A percentile compares a stretch with the other conserved stretches of the same genome.
Evolutionary conservation across 495 filamentous ascomycete genomes (phyloP).

Genomic region (Penicillium samsonianum): DNA sequence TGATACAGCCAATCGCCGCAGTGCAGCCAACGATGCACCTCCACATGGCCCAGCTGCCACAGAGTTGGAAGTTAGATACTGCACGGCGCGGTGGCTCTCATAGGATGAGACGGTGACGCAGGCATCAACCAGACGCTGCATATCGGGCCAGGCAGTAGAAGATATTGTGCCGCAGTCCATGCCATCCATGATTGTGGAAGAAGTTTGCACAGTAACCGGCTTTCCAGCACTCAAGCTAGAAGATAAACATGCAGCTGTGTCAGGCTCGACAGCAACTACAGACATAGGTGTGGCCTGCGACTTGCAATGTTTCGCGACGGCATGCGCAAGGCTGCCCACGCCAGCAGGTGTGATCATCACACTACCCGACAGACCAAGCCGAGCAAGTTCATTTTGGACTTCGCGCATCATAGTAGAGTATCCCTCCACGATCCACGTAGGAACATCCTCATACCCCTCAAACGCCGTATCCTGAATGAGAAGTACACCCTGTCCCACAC

Average conservation of each 20-base stretch:
- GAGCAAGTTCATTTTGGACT: conserved; percentile 54
- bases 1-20: conserved; percentile 43
- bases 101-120: conserved; percentile 56
- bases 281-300: conserved; percentile 28
- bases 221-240: conserved; percentile 49
- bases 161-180: conserved; percentile 71
- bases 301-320: conserved; percentile 61
- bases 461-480: conserved; percentile 68
- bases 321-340: conserved; percentile 65
- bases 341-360: conserved; percentile 61
- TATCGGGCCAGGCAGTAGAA: conserved; percentile 58
- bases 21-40: conserved; percentile 58
- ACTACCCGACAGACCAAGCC: conserved; percentile 31
- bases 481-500: conserved; percentile 37
- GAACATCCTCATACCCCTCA: conserved; percentile 61
- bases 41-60: conserved; percentile 66
- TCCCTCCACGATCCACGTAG: conserved; percentile 71
- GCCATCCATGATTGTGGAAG: conserved; percentile 64
- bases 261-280: conserved; percentile 63
- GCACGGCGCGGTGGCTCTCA: conserved; percentile 55
- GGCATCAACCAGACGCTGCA: conserved; percentile 58
- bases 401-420: conserved; percentile 70
- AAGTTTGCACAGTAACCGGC: conserved; percentile 47
- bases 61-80: conserved; percentile 45
- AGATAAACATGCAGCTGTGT: conserved; percentile 61